Evolutionary conservation across 1,284 basidiomycete genomes (phyloP).

Genomic region (Flammula alnicola): DNA sequence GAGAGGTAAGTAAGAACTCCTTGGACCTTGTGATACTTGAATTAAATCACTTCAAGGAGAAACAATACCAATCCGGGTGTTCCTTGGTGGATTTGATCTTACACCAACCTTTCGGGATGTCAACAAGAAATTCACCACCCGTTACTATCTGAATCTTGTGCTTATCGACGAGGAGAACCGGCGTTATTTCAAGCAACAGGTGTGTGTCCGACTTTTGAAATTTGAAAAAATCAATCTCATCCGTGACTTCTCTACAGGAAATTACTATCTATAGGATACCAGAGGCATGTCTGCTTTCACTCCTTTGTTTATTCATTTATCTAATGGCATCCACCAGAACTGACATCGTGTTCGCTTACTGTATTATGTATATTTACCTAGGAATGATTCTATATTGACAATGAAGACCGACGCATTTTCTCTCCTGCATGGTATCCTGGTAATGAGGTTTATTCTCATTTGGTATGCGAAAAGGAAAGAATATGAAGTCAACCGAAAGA

Average conservation of each 20-base stretch:
- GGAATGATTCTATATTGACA: constrained; percentile 10
- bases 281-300: constrained; percentile 49
- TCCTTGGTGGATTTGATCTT: constrained; percentile 97
- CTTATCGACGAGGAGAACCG: constrained; percentile 98
- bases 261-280: constrained; percentile 79
- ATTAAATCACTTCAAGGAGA: constrained; percentile 63
- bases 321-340: constrained; percentile 18
- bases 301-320: background rate
- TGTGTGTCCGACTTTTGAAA: constrained; percentile 5
- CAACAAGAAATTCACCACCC: constrained; percentile 98
- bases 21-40: background rate
- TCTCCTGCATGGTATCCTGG: background rate
- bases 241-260: constrained; percentile 47
- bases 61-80: constrained; percentile 97
- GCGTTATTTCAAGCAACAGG: constrained; percentile 93
- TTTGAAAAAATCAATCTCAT: background rate
- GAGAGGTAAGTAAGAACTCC: constrained; percentile 59
- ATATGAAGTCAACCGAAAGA: constrained; percentile 1
- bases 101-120: constrained; percentile 99
- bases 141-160: constrained; percentile 97
- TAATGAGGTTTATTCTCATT: too few species aligned
- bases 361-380: constrained; percentile 27
- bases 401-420: background rate
- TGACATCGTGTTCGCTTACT: constrained; percentile 15
- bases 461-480: constrained; percentile 10